phyloP scores from a whole-genome alignment of 2,329 filamentous ascomycete species.

The Fusarium nygamai region DNA sequence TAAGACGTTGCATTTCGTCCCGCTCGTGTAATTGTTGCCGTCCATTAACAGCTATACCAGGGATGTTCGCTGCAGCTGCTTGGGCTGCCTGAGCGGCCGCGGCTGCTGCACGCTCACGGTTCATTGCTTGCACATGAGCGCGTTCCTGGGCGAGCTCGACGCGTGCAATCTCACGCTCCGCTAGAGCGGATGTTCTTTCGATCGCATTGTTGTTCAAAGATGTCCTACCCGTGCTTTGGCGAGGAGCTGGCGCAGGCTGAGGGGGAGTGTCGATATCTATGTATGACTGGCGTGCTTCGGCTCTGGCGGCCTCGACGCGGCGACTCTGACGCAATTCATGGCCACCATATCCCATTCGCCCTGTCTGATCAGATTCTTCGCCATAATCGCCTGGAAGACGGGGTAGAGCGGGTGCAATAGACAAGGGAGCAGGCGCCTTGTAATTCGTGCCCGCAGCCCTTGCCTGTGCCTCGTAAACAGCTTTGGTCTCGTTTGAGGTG shows the following conservation, averaged over 20 bases:
- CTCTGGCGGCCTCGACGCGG: conserved; percentile 47
- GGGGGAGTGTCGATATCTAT: conserved; percentile 32
- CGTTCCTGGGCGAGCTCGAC: conserved; percentile 62
- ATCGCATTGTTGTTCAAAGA: conserved; percentile 46
- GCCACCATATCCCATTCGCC: conserved; percentile 40
- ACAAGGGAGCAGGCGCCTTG: conserved; percentile 38
- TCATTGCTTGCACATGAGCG: conserved; percentile 58
- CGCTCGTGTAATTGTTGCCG: conserved; percentile 56
- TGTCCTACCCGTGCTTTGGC: conserved; percentile 28
- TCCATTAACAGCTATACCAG: conserved; percentile 40
- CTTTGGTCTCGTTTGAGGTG: conserved; percentile 60
- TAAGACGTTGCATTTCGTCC: conserved; percentile 61
- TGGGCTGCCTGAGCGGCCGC: conserved; percentile 48
- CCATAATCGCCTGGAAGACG: conserved; percentile 31
- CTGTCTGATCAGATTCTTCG: conserved; percentile 27
- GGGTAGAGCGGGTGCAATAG: conserved; percentile 39
- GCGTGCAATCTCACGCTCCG: conserved; percentile 62
- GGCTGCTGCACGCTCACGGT: conserved; percentile 51
- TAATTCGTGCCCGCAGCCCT: conserved; percentile 51
- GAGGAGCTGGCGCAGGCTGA: conserved; percentile 32
- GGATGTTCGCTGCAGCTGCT: conserved; percentile 43
- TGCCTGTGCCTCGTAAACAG: conserved; percentile 61
- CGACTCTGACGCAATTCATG: conserved; percentile 57
- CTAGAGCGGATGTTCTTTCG: conserved; percentile 60
- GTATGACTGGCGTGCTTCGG: conserved; percentile 41